phyloP scores from a whole-genome alignment of 176 grass and related monocot species.

The Phyllostachys edulis region DNA sequence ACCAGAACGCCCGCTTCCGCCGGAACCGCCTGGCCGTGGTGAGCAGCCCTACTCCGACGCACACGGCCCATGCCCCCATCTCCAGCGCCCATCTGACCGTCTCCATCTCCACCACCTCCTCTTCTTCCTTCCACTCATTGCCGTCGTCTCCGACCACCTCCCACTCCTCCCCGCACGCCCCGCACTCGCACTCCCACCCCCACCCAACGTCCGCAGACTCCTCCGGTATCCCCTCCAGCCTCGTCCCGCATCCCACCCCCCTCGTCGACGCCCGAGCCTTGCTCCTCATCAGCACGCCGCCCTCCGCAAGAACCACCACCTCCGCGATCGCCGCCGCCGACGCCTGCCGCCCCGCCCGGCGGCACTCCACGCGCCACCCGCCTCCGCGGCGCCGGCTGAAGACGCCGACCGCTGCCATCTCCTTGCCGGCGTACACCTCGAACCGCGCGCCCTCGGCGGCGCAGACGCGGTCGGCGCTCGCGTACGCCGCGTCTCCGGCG shows the following conservation, averaged over 20 bases:
- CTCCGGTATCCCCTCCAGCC: slow-evolving; percentile 57
- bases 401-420: slow-evolving; percentile 20
- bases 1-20: slow-evolving; percentile 34
- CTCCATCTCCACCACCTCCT: slow-evolving; percentile 37
- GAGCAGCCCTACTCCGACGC: slow-evolving; percentile 53
- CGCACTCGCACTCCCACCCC: slow-evolving; percentile 41
- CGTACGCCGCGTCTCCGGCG: slow-evolving; percentile 28
- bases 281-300: slow-evolving; percentile 25
- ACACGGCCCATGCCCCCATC: slow-evolving; percentile 57
- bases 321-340: not conserved
- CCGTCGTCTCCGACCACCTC: slow-evolving; percentile 28
- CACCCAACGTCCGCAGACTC: slow-evolving; percentile 28
- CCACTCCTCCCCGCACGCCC: slow-evolving; percentile 23
- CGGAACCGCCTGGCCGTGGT: slow-evolving; percentile 33
- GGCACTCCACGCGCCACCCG: slow-evolving; percentile 47
- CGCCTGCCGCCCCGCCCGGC: not conserved
- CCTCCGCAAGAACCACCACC: slow-evolving; percentile 45
- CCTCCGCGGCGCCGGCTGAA: slow-evolving; percentile 5
- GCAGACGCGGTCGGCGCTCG: slow-evolving; percentile 45
- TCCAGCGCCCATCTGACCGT: slow-evolving; percentile 59
- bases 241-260: not conserved
- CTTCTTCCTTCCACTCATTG: not conserved
- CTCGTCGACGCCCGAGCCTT: slow-evolving; percentile 7
- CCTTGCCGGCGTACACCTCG: slow-evolving; percentile 46
- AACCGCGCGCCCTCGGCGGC: slow-evolving; percentile 54